A percentile compares a stretch with the other conserved stretches of the same genome.
These are phyloP conservation scores for Metschnikowia peoriensis DNA, from an alignment of 805 yeast species.

Conservation along the genomic window DNA sequence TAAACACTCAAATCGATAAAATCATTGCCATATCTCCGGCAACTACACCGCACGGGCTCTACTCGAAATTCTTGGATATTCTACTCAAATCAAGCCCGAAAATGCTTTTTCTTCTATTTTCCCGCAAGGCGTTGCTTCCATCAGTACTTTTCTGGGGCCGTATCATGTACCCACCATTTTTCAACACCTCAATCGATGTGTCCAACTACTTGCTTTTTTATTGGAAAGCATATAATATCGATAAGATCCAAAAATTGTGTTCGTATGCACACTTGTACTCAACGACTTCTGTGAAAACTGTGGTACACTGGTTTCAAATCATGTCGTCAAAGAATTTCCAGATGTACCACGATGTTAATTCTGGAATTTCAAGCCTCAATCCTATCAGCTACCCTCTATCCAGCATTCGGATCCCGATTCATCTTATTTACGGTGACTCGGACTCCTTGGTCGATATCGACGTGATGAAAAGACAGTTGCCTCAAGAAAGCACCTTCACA, in stretches of 20 bases:
- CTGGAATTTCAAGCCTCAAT: constrained; percentile 24
- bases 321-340: constrained; percentile 63
- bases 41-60: constrained; percentile 83
- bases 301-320: constrained; percentile 54
- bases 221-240: constrained; percentile 77
- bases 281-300: constrained; percentile 85
- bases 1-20: constrained; percentile 53
- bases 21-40: constrained; percentile 93
- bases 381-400: constrained; percentile 41
- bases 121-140: constrained; percentile 70
- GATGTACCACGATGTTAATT: constrained; percentile 70
- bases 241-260: constrained; percentile 69
- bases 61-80: constrained; percentile 71
- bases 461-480: constrained; percentile 67
- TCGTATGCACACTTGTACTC: constrained; percentile 86
- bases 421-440: constrained; percentile 70
- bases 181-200: constrained; percentile 66
- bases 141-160: constrained; percentile 78
- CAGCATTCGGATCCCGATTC: constrained; percentile 59
- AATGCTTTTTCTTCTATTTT: constrained; percentile 68
- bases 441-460: constrained; percentile 89
- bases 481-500: constrained; percentile 47
- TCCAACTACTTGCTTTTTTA: constrained; percentile 68
- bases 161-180: constrained; percentile 74
- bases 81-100: constrained; percentile 75